Percentiles rank a stretch among this genome's conserved stretches.
Conservation (phyloP, 2,329 filamentous ascomycete species). For the Peltaster fructicola region DNA sequence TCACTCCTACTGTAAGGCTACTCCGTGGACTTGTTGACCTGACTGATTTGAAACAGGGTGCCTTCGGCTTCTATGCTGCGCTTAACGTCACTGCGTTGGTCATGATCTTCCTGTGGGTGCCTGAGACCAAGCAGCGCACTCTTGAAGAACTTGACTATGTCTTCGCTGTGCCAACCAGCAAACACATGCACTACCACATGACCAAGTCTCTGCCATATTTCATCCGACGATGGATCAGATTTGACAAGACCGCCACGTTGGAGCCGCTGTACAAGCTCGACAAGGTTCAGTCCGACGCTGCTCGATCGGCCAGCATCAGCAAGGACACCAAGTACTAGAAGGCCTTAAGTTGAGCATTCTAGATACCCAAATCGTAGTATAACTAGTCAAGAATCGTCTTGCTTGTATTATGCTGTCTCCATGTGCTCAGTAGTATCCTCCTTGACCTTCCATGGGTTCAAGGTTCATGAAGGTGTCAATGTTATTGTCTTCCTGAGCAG, state of each 20-base stretch:
- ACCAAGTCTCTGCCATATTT: constrained; percentile 27
- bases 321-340: too few relatives aligned
- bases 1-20: constrained; percentile 37
- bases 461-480: constrained; percentile 22
- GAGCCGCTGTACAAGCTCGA: constrained; percentile 10
- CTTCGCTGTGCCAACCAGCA: constrained; percentile 32
- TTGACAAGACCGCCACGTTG: constrained; percentile 7
- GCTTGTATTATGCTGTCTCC: too few relatives aligned
- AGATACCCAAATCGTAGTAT: too few relatives aligned
- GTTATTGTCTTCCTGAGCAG: constrained; percentile 1
- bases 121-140: constrained; percentile 32
- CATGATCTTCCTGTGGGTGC: constrained; percentile 33
- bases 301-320: too few relatives aligned
- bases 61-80: constrained; percentile 36
- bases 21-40: constrained; percentile 46
- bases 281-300: too few relatives aligned
- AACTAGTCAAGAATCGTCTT: too few relatives aligned
- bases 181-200: constrained; percentile 16
- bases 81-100: constrained; percentile 38
- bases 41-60: too few relatives aligned
- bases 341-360: too few relatives aligned
- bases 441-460: constrained; percentile 14
- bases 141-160: constrained; percentile 34
- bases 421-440: constrained; percentile 4
- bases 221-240: constrained; percentile 14